Conservation (phyloP, 148 eudicot species). For the Rhododendron williamsianum region DNA sequence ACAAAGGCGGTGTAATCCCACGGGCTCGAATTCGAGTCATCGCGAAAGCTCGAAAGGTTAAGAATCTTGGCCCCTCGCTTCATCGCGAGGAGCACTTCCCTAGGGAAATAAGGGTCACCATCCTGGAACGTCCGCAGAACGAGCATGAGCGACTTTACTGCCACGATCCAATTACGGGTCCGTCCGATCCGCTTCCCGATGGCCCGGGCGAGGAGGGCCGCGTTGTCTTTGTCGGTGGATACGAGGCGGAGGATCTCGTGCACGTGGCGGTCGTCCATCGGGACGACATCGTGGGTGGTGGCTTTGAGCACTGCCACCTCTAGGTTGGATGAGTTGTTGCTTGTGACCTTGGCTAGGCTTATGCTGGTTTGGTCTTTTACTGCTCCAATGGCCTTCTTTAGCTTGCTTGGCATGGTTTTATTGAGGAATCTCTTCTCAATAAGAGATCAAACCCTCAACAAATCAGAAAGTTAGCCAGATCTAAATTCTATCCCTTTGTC, state of each 20-base stretch:
- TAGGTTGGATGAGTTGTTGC: slow-evolving; percentile 38
- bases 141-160: slow-evolving; percentile 64
- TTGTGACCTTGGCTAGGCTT: slow-evolving; percentile 67
- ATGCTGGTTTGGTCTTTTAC: slow-evolving; percentile 94
- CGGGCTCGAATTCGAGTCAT: slow-evolving; percentile 60
- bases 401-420: slow-evolving; percentile 59
- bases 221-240: slow-evolving; percentile 49
- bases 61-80: slow-evolving; percentile 74
- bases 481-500: not conserved
- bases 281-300: slow-evolving; percentile 66
- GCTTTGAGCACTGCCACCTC: slow-evolving; percentile 76
- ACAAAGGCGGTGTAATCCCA: slow-evolving; percentile 90
- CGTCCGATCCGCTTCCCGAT: slow-evolving; percentile 74
- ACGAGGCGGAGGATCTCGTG: slow-evolving; percentile 39
- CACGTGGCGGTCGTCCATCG: slow-evolving; percentile 50
- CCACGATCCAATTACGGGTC: slow-evolving; percentile 79
- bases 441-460: not conserved
- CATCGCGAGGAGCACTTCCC: slow-evolving; percentile 83
- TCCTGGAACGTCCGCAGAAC: slow-evolving; percentile 76
- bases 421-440: not conserved
- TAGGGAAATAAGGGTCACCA: slow-evolving; percentile 89
- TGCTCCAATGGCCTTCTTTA: slow-evolving; percentile 68
- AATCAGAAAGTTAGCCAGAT: not conserved
- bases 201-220: slow-evolving; percentile 68
- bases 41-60: slow-evolving; percentile 58